Percentiles rank a stretch among this genome's conserved stretches.
phyloP scores from a whole-genome alignment of 1,139 yeast species.

The Debaryomyces singareniensis region DNA sequence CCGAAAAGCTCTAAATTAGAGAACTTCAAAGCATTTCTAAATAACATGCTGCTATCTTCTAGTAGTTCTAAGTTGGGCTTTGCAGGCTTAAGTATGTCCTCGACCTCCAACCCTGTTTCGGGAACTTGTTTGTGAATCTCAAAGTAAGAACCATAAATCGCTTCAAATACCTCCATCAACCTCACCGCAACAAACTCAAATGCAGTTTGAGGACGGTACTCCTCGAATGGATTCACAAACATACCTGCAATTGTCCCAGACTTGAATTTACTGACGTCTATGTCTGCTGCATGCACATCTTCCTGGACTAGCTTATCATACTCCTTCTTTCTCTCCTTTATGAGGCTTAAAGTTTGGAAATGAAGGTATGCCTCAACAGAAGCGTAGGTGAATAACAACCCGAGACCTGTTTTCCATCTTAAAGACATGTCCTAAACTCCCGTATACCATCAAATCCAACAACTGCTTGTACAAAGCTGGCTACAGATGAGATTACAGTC shows the following conservation, averaged over 20 bases:
- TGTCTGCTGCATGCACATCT: conserved; percentile 7
- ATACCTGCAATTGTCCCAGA: conserved; percentile 66
- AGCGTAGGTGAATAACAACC: conserved; percentile 57
- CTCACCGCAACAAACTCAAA: conserved; percentile 78
- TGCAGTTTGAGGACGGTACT: conserved; percentile 83
- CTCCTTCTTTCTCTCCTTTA: conserved; percentile 44
- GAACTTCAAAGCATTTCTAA: conserved; percentile 23
- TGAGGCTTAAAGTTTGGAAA: conserved; percentile 47
- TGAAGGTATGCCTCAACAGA: conserved; percentile 64
- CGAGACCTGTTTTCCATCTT: conserved; percentile 26
- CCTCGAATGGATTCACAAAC: conserved; percentile 87
- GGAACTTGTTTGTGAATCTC: conserved; percentile 47
- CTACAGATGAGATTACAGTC: too few relatives aligned
- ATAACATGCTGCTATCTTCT: conserved; percentile 22
- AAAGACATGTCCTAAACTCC: neutral
- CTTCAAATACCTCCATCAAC: conserved; percentile 61
- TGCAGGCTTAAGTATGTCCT: conserved; percentile 49
- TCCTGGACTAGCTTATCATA: conserved; percentile 12
- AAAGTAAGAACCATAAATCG: conserved; percentile 57
- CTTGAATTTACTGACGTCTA: conserved; percentile 29
- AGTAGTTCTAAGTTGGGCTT: conserved; percentile 51
- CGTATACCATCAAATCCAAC: too few relatives aligned
- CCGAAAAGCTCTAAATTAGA: too few relatives aligned
- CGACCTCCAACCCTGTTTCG: conserved; percentile 36
- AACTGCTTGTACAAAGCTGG: too few relatives aligned